phyloP scores from a whole-genome alignment of 495 filamentous ascomycete genomes.

The Aspergillus panamensis region DNA sequence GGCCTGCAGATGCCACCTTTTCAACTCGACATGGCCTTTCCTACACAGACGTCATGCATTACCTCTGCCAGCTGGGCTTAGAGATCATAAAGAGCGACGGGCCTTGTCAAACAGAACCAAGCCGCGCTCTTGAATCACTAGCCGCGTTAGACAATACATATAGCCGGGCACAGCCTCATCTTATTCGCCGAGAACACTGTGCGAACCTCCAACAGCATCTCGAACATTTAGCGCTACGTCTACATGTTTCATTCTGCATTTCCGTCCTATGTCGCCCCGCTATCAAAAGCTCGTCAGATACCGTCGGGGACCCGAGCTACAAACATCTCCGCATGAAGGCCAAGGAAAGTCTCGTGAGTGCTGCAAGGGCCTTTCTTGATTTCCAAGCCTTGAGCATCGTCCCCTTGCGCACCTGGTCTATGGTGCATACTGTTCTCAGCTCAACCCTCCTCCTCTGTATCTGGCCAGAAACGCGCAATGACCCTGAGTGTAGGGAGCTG shows the following conservation, averaged over 20 bases:
- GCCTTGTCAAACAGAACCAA: conserved; percentile 4
- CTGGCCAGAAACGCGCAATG: conserved; percentile 38
- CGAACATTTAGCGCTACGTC: conserved; percentile 35
- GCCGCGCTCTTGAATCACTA: conserved; percentile 22
- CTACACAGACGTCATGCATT: conserved; percentile 32
- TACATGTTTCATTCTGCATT: conserved; percentile 33
- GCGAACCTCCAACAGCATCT: conserved; percentile 33
- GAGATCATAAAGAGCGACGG: conserved; percentile 24
- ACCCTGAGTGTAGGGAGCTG: conserved; percentile 31
- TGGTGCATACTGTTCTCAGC: conserved; percentile 38
- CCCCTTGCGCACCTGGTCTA: conserved; percentile 36
- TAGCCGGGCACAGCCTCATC: conserved; percentile 21
- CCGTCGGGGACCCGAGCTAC: conserved; percentile 6
- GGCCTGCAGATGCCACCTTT: conserved; percentile 16
- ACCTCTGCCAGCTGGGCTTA: conserved; percentile 27
- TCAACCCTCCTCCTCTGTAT: conserved; percentile 39
- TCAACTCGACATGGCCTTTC: conserved; percentile 20
- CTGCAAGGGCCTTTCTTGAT: conserved; percentile 34
- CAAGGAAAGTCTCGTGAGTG: conserved; percentile 30
- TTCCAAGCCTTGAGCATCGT: conserved; percentile 35
- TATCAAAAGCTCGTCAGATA: conserved; percentile 22
- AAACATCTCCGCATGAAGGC: conserved; percentile 26
- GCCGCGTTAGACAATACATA: conserved; percentile 25
- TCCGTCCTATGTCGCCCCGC: conserved; percentile 37
- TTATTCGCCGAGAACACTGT: conserved; percentile 25